These are phyloP conservation scores for Cryptococcus hybrid DNA, from an alignment of 1,284 basidiomycete species.

Conservation along the genomic window DNA sequence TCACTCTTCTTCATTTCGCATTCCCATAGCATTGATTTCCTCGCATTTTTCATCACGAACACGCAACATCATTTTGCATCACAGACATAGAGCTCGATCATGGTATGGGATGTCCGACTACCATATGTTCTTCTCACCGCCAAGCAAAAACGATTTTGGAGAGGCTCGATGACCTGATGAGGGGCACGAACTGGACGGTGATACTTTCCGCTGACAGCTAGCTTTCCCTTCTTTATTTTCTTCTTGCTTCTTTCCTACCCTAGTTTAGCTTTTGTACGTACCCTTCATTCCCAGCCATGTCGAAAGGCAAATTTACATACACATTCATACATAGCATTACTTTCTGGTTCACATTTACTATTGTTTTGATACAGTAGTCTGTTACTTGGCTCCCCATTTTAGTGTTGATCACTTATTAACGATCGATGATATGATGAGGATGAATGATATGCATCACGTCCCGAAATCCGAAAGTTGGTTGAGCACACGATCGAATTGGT, in stretches of 20 bases:
- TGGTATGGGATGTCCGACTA: background rate
- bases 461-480: too few relatives aligned
- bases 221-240: background rate
- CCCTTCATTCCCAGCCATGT: background rate
- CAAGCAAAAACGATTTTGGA: background rate
- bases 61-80: constrained; percentile 1
- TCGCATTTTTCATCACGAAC: constrained; percentile 2
- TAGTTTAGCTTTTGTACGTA: background rate
- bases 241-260: background rate
- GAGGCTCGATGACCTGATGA: background rate
- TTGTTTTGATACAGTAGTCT: background rate
- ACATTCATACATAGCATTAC: constrained; percentile 1
- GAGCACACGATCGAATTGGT: too few relatives aligned
- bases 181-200: background rate
- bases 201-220: background rate
- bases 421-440: constrained; percentile 2
- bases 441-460: background rate
- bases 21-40: background rate
- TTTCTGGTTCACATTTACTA: background rate
- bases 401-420: constrained; percentile 5
- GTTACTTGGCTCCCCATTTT: background rate
- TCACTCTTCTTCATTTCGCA: background rate
- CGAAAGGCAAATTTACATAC: background rate
- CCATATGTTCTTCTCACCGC: background rate
- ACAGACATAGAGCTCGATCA: background rate